These are phyloP conservation scores for Solanum medicagineum DNA, from an alignment of 257 asterid genomes.

Conservation along the genomic window DNA sequence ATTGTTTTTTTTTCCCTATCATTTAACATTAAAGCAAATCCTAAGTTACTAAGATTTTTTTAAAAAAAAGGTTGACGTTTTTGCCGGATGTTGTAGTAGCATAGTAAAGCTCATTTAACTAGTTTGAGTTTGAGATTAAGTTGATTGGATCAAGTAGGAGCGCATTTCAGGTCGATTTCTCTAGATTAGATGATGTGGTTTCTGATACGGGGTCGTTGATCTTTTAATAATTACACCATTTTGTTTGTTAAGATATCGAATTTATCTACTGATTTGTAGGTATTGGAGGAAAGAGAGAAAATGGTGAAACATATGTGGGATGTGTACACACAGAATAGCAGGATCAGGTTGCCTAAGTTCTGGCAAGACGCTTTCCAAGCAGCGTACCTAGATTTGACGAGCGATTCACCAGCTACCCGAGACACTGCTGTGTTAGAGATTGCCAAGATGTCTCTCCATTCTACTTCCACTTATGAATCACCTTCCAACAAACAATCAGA, in stretches of 20 bases:
- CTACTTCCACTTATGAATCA: constrained; percentile 21
- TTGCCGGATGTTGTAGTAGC: background rate
- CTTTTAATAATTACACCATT: background rate
- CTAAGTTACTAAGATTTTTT: background rate
- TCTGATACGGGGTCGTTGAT: background rate
- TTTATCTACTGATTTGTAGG: constrained; percentile 23
- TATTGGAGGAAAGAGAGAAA: constrained; percentile 81
- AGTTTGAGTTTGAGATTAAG: background rate
- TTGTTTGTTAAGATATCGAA: background rate
- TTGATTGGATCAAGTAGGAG: background rate
- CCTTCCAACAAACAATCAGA: background rate
- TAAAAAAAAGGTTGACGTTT: background rate
- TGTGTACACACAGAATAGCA: constrained; percentile 59
- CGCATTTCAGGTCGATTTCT: background rate
- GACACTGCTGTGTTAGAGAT: constrained; percentile 66
- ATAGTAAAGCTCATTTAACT: background rate
- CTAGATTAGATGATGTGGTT: background rate
- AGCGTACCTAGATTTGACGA: constrained; percentile 73
- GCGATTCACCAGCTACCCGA: constrained; percentile 35
- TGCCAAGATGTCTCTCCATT: constrained; percentile 75
- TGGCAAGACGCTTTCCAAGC: constrained; percentile 95
- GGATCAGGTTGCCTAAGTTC: constrained; percentile 46
- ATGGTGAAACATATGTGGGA: constrained; percentile 89
- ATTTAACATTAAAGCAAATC: background rate
- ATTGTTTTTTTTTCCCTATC: background rate